Conservation (phyloP, 768 basidiomycete genomes). For the Lactarius tabidus region DNA sequence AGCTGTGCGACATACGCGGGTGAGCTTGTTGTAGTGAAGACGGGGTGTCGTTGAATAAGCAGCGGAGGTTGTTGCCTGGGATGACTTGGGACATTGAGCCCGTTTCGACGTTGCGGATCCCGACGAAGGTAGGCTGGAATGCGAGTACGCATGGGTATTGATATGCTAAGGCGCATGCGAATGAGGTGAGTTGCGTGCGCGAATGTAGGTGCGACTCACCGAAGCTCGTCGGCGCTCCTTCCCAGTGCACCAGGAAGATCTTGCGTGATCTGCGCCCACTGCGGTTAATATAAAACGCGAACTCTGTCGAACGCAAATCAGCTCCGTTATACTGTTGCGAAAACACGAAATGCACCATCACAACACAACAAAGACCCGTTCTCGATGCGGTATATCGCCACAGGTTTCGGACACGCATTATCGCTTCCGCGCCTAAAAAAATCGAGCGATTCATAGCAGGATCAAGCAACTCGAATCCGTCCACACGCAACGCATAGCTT, state of each 20-base stretch:
- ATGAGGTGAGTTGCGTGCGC: slow-evolving; percentile 48
- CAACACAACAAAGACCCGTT: slow-evolving; percentile 97
- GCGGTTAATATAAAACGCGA: slow-evolving; percentile 98
- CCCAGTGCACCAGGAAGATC: too few relatives aligned
- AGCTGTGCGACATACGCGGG: slow-evolving; percentile 30
- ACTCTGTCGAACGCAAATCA: slow-evolving; percentile 57
- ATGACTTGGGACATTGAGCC: slow-evolving; percentile 92
- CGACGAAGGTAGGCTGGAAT: slow-evolving; percentile 94
- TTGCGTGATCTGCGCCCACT: slow-evolving; percentile 87
- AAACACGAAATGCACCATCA: slow-evolving; percentile 84
- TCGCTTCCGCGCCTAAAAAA: slow-evolving; percentile 85
- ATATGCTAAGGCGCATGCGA: slow-evolving; percentile 59
- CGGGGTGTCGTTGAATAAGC: slow-evolving; percentile 91
- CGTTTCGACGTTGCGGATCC: slow-evolving; percentile 92
- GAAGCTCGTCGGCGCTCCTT: slow-evolving; percentile 85
- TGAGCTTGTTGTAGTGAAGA: slow-evolving; percentile 71
- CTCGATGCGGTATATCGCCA: slow-evolving; percentile 95
- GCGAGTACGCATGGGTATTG: slow-evolving; percentile 96
- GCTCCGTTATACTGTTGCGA: too few relatives aligned
- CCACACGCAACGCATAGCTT: slow-evolving; percentile 96
- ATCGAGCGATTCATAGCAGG: slow-evolving; percentile 86
- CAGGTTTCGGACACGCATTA: too few relatives aligned
- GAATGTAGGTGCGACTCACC: too few relatives aligned
- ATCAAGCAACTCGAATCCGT: slow-evolving; percentile 95
- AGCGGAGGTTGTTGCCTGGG: slow-evolving; percentile 83